Conservation (phyloP, 768 basidiomycete genomes). For the Lactifluus rugatus region DNA sequence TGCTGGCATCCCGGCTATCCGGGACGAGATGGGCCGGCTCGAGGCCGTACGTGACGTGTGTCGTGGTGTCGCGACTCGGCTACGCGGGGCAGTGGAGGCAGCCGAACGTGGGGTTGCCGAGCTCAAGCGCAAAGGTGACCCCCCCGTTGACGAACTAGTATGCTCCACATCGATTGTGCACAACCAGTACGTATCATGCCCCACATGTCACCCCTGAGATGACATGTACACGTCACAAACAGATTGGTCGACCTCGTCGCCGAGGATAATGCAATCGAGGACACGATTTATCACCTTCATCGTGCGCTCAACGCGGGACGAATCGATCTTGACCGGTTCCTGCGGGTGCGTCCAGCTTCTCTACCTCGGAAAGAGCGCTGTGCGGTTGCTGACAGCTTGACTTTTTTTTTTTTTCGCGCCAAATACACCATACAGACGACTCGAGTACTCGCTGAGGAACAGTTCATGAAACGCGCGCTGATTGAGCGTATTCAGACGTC, state of each 20-base stretch:
- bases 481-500: constrained; percentile 79
- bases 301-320: constrained; percentile 84
- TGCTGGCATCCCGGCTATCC: constrained; percentile 85
- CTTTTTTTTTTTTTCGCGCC: background rate
- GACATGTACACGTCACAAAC: background rate
- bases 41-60: constrained; percentile 93
- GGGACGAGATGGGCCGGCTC: constrained; percentile 91
- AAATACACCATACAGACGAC: constrained; percentile 47
- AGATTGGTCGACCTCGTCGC: constrained; percentile 95
- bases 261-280: constrained; percentile 98
- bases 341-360: constrained; percentile 52
- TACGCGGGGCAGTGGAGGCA: constrained; percentile 50
- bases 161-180: constrained; percentile 94
- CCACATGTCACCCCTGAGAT: background rate
- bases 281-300: constrained; percentile 94
- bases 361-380: background rate
- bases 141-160: constrained; percentile 92
- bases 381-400: constrained; percentile 2
- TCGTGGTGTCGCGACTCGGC: constrained; percentile 58
- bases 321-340: constrained; percentile 89
- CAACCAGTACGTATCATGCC: constrained; percentile 66
- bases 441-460: constrained; percentile 84
- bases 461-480: constrained; percentile 93
- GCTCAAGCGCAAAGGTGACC: constrained; percentile 74
- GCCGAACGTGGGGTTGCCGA: constrained; percentile 71